Conservation (phyloP, 495 filamentous ascomycete species). For the Aspergillus asperescens region DNA sequence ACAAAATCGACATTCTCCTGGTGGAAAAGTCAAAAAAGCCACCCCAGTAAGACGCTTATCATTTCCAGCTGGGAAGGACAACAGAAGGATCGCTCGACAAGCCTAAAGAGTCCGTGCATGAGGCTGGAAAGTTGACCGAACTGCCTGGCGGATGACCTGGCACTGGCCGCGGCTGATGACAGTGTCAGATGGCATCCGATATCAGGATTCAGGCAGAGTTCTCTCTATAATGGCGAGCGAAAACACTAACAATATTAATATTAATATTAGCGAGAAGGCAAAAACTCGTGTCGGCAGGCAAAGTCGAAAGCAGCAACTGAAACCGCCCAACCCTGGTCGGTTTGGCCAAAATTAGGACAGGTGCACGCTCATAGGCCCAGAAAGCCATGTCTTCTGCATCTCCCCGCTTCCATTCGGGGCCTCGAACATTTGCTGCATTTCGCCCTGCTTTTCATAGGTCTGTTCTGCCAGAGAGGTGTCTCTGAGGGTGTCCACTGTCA, state of each 20-base stretch:
- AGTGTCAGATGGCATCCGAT: slow-evolving; percentile 10
- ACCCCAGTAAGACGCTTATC: slow-evolving; percentile 6
- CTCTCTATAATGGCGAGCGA: too few species aligned
- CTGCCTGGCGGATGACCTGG: background rate
- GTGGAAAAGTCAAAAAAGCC: background rate
- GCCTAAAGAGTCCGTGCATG: slow-evolving; percentile 10
- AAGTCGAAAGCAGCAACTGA: slow-evolving; percentile 7
- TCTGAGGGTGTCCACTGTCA: slow-evolving; percentile 15
- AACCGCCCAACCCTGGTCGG: slow-evolving; percentile 6
- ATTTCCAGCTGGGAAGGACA: background rate
- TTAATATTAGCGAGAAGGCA: background rate
- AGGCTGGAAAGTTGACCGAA: background rate
- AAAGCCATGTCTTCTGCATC: slow-evolving; percentile 10
- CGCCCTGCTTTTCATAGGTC: slow-evolving; percentile 8
- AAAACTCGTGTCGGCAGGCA: too few species aligned
- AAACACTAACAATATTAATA: background rate
- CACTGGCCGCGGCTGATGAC: slow-evolving; percentile 8
- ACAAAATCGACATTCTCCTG: too few species aligned
- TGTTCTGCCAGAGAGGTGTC: slow-evolving; percentile 14
- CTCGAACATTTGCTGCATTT: slow-evolving; percentile 18
- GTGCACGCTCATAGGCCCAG: background rate
- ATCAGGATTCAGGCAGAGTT: background rate
- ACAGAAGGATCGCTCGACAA: too few species aligned
- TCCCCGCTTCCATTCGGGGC: slow-evolving; percentile 24
- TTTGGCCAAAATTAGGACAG: slow-evolving; percentile 18